Conservation (phyloP, 1,139 yeast genomes). For the Suhomyces terraborum region DNA sequence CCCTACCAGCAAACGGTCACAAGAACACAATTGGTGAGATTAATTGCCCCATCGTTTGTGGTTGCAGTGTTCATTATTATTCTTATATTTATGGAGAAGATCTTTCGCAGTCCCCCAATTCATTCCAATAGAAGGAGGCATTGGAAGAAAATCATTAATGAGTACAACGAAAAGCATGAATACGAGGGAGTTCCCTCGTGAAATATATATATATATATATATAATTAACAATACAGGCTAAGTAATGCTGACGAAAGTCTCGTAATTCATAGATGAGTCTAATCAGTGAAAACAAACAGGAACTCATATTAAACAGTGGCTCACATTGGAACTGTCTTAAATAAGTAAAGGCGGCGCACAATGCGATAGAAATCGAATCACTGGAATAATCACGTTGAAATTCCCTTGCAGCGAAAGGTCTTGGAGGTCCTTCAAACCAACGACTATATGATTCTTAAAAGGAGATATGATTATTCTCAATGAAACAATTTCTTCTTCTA, state of each 20-base stretch:
- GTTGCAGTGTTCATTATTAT: slow-evolving; percentile 47
- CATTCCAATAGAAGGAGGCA: slow-evolving; percentile 44
- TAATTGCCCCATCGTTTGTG: slow-evolving; percentile 67
- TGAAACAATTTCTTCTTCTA: too few species aligned
- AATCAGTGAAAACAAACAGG: too few species aligned
- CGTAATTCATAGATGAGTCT: too few species aligned
- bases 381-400: too few species aligned
- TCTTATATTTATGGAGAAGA: slow-evolving; percentile 32
- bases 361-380: too few species aligned
- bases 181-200: slow-evolving; percentile 51
- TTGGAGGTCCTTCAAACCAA: background rate
- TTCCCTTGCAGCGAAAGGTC: too few species aligned
- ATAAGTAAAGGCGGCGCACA: too few species aligned
- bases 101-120: slow-evolving; percentile 38
- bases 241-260: too few species aligned
- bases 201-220: background rate
- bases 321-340: too few species aligned
- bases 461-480: too few species aligned
- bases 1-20: slow-evolving; percentile 68
- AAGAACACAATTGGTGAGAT: slow-evolving; percentile 56
- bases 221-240: too few species aligned
- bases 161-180: slow-evolving; percentile 40
- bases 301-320: too few species aligned
- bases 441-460: background rate
- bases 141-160: slow-evolving; percentile 42